Evolutionary conservation across 139 green algal genomes (phyloP).

Genomic region (Micromonas commoda): DNA sequence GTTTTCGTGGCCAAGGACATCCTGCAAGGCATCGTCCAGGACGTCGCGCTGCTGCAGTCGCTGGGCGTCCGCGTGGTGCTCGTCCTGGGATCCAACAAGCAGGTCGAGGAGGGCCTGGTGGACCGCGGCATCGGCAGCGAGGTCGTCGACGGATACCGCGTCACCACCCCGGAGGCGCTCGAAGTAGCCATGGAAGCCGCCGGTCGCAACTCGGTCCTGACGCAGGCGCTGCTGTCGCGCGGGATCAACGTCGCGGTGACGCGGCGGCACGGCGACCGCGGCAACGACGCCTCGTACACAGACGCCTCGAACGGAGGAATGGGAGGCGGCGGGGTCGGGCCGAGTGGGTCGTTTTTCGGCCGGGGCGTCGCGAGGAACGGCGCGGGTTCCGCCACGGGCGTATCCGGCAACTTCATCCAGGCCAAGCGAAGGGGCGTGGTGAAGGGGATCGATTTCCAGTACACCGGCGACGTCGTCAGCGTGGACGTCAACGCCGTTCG

Average conservation of each 20-base stretch:
- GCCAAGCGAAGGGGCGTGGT: slow-evolving; percentile 82
- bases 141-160: slow-evolving; percentile 66
- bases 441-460: slow-evolving; percentile 82
- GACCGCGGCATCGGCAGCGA: slow-evolving; percentile 10
- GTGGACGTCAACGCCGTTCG: slow-evolving; percentile 65
- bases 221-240: slow-evolving; percentile 70
- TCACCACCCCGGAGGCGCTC: slow-evolving; percentile 64
- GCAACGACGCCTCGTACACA: no score
- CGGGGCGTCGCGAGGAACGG: not conserved
- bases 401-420: slow-evolving; percentile 81
- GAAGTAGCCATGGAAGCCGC: slow-evolving; percentile 61
- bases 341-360: no score
- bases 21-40: slow-evolving; percentile 56
- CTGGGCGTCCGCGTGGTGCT: slow-evolving; percentile 82
- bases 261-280: slow-evolving; percentile 75
- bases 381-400: not conserved
- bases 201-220: slow-evolving; percentile 50
- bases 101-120: slow-evolving; percentile 48
- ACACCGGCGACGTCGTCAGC: slow-evolving; percentile 77
- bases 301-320: not conserved
- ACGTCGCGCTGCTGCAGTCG: slow-evolving; percentile 83
- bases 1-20: slow-evolving; percentile 45
- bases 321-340: slow-evolving; percentile 13
- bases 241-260: slow-evolving; percentile 69
- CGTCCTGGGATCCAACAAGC: slow-evolving; percentile 64